Evolutionary conservation across 192 early-diverging fungal genomes (phyloP).

Genomic region (Entomortierella parvispora): DNA sequence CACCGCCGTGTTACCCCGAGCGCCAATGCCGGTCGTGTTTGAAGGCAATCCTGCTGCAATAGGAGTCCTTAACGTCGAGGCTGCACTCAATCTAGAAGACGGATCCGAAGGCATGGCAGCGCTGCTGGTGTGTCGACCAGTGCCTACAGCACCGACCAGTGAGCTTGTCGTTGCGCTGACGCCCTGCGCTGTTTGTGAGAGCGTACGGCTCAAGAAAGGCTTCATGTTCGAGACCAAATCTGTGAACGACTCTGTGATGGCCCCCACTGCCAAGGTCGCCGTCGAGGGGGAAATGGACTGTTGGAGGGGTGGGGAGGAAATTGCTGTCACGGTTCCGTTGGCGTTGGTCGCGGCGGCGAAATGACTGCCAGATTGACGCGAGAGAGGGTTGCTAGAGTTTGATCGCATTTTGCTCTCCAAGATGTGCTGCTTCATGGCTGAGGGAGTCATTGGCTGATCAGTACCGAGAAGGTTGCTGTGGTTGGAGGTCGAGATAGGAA

Average conservation of each 20-base stretch:
- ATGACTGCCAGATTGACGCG: constrained; percentile 13
- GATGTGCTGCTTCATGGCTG: constrained; percentile 47
- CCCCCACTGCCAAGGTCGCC: constrained; percentile 13
- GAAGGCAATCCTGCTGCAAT: constrained; percentile 43
- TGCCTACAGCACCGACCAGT: constrained; percentile 29
- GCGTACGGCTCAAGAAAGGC: constrained; percentile 30
- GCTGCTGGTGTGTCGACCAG: constrained; percentile 9
- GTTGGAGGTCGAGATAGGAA: constrained; percentile 23
- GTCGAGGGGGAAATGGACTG: constrained; percentile 12
- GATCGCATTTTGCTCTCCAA: constrained; percentile 36
- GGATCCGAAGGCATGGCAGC: constrained; percentile 1
- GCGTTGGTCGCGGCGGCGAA: constrained; percentile 5
- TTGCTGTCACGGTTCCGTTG: constrained; percentile 14
- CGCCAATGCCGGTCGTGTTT: constrained; percentile 25
- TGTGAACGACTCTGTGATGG: constrained; percentile 35
- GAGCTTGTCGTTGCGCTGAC: constrained; percentile 17
- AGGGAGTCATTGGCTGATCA: constrained; percentile 30
- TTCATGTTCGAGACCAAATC: constrained; percentile 36
- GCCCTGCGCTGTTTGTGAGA: constrained; percentile 17
- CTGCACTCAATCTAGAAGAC: constrained; percentile 28
- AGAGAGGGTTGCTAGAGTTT: neutral
- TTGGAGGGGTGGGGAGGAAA: constrained; percentile 22
- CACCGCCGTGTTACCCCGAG: constrained; percentile 27
- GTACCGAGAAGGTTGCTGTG: neutral
- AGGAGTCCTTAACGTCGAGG: constrained; percentile 21